phyloP scores from a whole-genome alignment of 1,284 basidiomycete species.

The Fomitopsis palustris region DNA sequence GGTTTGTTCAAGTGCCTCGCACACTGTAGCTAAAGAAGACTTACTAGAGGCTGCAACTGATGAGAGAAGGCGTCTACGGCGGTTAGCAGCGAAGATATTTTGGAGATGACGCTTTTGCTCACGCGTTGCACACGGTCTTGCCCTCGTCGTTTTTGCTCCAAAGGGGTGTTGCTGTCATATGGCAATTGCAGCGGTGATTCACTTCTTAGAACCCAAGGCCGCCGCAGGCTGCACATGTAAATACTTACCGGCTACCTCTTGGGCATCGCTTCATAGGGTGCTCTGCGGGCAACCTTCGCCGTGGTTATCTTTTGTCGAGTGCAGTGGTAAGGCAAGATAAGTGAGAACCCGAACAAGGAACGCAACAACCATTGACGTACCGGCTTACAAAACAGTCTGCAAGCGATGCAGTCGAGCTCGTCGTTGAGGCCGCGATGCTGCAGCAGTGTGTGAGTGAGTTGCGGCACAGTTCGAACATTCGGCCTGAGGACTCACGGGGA shows the following conservation, averaged over 20 bases:
- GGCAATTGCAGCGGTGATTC: slow-evolving; percentile 55
- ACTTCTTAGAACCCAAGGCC: slow-evolving; percentile 13
- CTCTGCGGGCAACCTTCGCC: slow-evolving; percentile 63
- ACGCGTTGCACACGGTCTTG: slow-evolving; percentile 90
- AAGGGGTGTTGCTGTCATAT: slow-evolving; percentile 85
- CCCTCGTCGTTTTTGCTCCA: slow-evolving; percentile 92
- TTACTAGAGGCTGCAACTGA: slow-evolving; percentile 51
- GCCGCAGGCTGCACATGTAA: slow-evolving; percentile 6
- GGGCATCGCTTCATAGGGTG: slow-evolving; percentile 50
- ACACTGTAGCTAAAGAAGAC: slow-evolving; percentile 22
- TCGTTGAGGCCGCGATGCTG: slow-evolving; percentile 81
- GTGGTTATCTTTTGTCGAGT: slow-evolving; percentile 72
- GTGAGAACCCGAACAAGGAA: not conserved
- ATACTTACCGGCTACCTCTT: slow-evolving; percentile 34
- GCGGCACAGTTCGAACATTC: slow-evolving; percentile 83
- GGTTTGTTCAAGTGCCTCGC: slow-evolving; percentile 5
- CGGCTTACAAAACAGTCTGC: slow-evolving; percentile 76
- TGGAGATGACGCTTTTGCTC: slow-evolving; percentile 29
- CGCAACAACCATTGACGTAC: slow-evolving; percentile 35
- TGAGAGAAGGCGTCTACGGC: not conserved
- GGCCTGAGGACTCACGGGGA: too few species aligned
- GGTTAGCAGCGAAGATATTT: not conserved
- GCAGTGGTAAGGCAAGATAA: slow-evolving; percentile 37
- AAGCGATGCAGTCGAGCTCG: slow-evolving; percentile 81
- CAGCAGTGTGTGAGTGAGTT: slow-evolving; percentile 76